phyloP scores from a whole-genome alignment of 108 stramenopile species.

The Skeletonema grethae region DNA sequence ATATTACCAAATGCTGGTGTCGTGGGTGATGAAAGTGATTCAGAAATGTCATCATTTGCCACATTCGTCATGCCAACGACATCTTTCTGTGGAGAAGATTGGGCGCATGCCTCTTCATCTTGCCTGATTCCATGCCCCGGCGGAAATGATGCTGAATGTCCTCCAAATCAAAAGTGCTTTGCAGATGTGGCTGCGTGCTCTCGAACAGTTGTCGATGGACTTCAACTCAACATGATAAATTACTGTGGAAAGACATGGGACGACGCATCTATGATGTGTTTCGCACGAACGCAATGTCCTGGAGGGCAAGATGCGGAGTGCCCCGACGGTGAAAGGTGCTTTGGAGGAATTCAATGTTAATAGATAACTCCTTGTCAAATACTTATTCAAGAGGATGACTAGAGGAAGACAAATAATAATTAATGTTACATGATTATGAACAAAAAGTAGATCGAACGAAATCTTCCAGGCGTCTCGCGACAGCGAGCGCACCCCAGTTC shows the following conservation, averaged over 20 bases:
- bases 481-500: slow-evolving; percentile 24
- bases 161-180: slow-evolving; percentile 37
- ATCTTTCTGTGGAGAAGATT: slow-evolving; percentile 23
- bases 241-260: slow-evolving; percentile 74
- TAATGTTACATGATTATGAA: too few species aligned
- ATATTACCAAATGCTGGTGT: neutral
- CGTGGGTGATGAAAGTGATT: neutral
- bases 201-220: neutral
- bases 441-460: neutral
- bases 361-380: too few species aligned
- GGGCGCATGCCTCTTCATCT: slow-evolving; percentile 12
- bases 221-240: neutral
- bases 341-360: neutral
- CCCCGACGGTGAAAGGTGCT: slow-evolving; percentile 58
- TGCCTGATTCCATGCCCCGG: slow-evolving; percentile 12
- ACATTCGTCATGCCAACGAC: neutral
- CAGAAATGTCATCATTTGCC: neutral
- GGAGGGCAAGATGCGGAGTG: slow-evolving; percentile 64
- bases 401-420: too few species aligned
- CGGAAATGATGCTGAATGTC: slow-evolving; percentile 35
- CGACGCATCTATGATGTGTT: slow-evolving; percentile 73
- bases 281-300: slow-evolving; percentile 57
- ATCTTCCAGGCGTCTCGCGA: slow-evolving; percentile 12
- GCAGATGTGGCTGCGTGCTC: slow-evolving; percentile 17
- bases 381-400: too few species aligned